Evolutionary conservation across 306 rosid genomes (phyloP).

Genomic region (Glycine tomentella): DNA sequence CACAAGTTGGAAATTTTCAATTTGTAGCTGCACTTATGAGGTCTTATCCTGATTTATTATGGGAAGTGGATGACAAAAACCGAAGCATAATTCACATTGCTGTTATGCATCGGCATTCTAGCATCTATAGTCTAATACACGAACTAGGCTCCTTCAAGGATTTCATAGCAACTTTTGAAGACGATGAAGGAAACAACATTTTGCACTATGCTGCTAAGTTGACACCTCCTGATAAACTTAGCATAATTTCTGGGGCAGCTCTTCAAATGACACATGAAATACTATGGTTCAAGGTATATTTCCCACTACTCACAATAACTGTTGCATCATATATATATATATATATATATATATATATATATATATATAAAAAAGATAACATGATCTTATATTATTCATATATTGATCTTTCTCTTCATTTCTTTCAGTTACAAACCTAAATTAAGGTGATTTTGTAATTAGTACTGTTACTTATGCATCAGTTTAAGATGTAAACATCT

Average conservation of each 20-base stretch:
- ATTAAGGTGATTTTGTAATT: neutral
- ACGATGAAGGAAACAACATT: constrained; percentile 43
- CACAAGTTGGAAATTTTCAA: constrained; percentile 51
- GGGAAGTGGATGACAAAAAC: constrained; percentile 47
- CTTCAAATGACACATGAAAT: constrained; percentile 57
- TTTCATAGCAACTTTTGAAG: constrained; percentile 37
- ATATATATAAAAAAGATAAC: no score
- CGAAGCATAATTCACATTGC: constrained; percentile 56
- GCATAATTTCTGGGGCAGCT: constrained; percentile 49
- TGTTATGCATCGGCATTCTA: constrained; percentile 52
- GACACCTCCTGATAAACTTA: constrained; percentile 48
- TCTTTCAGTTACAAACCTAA: neutral
- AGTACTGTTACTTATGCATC: neutral
- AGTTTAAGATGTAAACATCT: neutral
- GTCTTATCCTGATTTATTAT: constrained; percentile 50
- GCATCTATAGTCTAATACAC: constrained; percentile 44
- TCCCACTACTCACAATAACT: neutral
- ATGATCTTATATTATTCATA: neutral
- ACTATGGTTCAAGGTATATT: constrained; percentile 58
- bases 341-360: no score
- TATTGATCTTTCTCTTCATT: neutral
- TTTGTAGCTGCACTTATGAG: constrained; percentile 48
- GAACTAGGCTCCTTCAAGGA: constrained; percentile 47
- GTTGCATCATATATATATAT: neutral
- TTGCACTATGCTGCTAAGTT: constrained; percentile 54